Percentiles rank a stretch among this genome's conserved stretches.
These are phyloP conservation scores for Gremmenia infestans DNA, from an alignment of 2,329 filamentous ascomycete genomes.

Conservation along the genomic window DNA sequence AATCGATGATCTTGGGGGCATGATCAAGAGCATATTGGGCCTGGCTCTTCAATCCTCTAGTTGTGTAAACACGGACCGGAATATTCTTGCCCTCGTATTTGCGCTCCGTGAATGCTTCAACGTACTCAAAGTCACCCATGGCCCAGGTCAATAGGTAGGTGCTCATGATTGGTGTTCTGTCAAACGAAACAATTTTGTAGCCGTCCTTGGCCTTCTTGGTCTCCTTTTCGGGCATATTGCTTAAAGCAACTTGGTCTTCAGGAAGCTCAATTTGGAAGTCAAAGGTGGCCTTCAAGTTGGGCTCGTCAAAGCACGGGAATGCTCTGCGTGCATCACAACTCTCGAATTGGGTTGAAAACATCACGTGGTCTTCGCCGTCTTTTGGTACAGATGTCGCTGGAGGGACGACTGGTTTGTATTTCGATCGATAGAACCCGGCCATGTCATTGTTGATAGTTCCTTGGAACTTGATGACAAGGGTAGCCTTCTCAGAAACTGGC, in stretches of 20 bases:
- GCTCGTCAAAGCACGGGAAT: slow-evolving; percentile 98
- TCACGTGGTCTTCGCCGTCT: slow-evolving; percentile 62
- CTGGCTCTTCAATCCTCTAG: slow-evolving; percentile 87
- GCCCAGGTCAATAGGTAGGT: slow-evolving; percentile 91
- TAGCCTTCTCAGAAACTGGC: slow-evolving; percentile 59
- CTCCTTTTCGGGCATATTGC: slow-evolving; percentile 90
- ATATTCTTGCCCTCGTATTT: slow-evolving; percentile 88
- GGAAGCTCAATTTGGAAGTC: slow-evolving; percentile 92
- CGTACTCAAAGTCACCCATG: slow-evolving; percentile 93
- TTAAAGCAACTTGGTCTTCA: slow-evolving; percentile 79
- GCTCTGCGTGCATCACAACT: slow-evolving; percentile 90
- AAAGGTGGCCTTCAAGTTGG: slow-evolving; percentile 93
- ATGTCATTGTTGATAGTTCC: slow-evolving; percentile 85
- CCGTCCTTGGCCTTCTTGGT: slow-evolving; percentile 55
- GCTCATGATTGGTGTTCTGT: slow-evolving; percentile 84
- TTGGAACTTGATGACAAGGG: slow-evolving; percentile 67
- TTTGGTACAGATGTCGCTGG: slow-evolving; percentile 73
- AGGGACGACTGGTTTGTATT: slow-evolving; percentile 77
- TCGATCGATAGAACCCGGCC: slow-evolving; percentile 89
- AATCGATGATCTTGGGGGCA: slow-evolving; percentile 89
- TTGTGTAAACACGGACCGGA: slow-evolving; percentile 94
- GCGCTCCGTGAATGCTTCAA: slow-evolving; percentile 84
- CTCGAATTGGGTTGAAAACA: slow-evolving; percentile 97
- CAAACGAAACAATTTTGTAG: slow-evolving; percentile 72
- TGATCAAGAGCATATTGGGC: slow-evolving; percentile 85